Conservation (phyloP, 495 filamentous ascomycete genomes). For the Penicillium crystallinum region DNA sequence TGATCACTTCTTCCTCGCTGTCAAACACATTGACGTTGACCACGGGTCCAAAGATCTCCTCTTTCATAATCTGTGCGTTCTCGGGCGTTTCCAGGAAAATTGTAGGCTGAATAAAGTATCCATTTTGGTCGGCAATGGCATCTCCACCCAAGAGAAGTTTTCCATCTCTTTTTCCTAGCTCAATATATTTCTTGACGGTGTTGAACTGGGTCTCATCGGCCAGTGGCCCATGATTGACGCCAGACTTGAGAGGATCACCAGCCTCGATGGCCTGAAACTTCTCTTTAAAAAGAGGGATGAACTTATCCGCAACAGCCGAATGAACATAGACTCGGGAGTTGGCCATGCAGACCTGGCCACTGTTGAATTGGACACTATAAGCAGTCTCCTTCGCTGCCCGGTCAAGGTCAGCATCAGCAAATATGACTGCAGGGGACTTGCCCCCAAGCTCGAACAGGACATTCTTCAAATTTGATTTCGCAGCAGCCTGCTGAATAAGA, state of each 20-base stretch:
- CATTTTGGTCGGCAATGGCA: slow-evolving; percentile 16
- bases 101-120: slow-evolving; percentile 44
- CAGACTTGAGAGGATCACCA: neutral
- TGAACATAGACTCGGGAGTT: slow-evolving; percentile 47
- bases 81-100: slow-evolving; percentile 36
- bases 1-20: slow-evolving; percentile 36
- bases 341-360: slow-evolving; percentile 48
- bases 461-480: slow-evolving; percentile 43
- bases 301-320: slow-evolving; percentile 23
- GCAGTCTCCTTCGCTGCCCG: slow-evolving; percentile 13
- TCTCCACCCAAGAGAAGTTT: slow-evolving; percentile 11
- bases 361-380: slow-evolving; percentile 34
- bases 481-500: slow-evolving; percentile 18
- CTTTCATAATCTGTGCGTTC: slow-evolving; percentile 30
- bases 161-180: slow-evolving; percentile 69
- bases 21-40: slow-evolving; percentile 36
- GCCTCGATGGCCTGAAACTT: neutral
- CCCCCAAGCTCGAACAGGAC: slow-evolving; percentile 39
- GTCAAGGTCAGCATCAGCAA: slow-evolving; percentile 29
- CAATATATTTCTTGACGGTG: slow-evolving; percentile 82
- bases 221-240: slow-evolving; percentile 62
- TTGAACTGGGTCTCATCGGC: slow-evolving; percentile 81
- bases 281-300: slow-evolving; percentile 8
- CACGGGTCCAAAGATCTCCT: slow-evolving; percentile 47
- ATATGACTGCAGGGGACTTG: slow-evolving; percentile 34